Conservation (phyloP, 306 rosid genomes). For the Astragalus membranaceus region DNA sequence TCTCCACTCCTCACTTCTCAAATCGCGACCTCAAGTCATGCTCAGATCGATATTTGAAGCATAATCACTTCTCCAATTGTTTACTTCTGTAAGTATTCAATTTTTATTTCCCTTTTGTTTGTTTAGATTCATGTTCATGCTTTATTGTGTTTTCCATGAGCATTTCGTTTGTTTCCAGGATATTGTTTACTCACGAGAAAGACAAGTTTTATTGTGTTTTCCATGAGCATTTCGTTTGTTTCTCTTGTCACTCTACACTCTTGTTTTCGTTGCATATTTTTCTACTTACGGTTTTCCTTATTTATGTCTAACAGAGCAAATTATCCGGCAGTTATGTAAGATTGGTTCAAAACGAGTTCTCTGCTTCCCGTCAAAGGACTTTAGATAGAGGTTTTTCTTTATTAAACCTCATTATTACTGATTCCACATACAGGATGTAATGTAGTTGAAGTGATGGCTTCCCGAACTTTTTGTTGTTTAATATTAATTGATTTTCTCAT, state of each 20-base stretch:
- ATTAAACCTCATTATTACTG: neutral
- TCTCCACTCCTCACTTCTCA: too few species aligned
- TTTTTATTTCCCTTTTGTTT: too few species aligned
- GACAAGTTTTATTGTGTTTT: slow-evolving; percentile 7
- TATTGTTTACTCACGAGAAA: neutral
- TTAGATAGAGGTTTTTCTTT: slow-evolving; percentile 36
- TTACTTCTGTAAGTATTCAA: too few species aligned
- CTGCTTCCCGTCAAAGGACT: slow-evolving; percentile 46
- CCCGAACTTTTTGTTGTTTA: neutral
- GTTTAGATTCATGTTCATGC: too few species aligned
- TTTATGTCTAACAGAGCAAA: slow-evolving; percentile 31
- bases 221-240: neutral
- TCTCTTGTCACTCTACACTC: neutral
- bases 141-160: too few species aligned
- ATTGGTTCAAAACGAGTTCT: slow-evolving; percentile 30
- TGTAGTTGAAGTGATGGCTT: neutral
- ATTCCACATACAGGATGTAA: neutral
- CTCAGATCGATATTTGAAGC: too few species aligned
- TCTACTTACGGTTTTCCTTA: neutral
- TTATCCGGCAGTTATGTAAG: slow-evolving; percentile 30
- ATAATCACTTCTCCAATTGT: too few species aligned
- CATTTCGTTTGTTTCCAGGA: slow-evolving; percentile 3
- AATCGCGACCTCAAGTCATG: too few species aligned
- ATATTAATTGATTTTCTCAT: neutral
- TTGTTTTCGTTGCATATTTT: neutral